phyloP scores from a whole-genome alignment of 495 filamentous ascomycete species.

The Penicilliopsis zonata region DNA sequence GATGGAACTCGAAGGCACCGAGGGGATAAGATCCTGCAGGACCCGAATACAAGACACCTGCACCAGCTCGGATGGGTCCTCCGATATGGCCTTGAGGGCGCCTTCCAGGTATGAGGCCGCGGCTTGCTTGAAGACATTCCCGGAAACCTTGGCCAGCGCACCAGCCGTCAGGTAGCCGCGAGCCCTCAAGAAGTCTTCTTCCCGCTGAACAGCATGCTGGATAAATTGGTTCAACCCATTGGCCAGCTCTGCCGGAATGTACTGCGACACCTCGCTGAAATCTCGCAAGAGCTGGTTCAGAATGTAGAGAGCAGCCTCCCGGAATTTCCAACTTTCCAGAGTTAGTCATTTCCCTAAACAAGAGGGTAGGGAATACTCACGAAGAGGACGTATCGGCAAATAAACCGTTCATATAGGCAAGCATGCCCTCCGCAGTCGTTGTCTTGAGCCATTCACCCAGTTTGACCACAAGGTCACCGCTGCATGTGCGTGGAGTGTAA shows the following conservation, averaged over 20 bases:
- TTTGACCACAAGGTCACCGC: constrained; percentile 83
- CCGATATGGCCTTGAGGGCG: constrained; percentile 60
- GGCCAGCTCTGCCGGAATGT: constrained; percentile 52
- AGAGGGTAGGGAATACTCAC: constrained; percentile 28
- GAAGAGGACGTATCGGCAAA: constrained; percentile 41
- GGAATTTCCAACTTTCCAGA: constrained; percentile 41
- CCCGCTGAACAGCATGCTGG: constrained; percentile 60
- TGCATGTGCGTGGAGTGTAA: constrained; percentile 85
- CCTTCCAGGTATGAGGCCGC: constrained; percentile 56
- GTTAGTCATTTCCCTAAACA: constrained; percentile 13
- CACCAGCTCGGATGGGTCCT: constrained; percentile 72
- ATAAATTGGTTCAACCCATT: constrained; percentile 65
- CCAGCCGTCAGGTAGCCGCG: constrained; percentile 79
- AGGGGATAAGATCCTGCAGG: constrained; percentile 67
- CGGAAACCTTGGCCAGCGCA: constrained; percentile 48
- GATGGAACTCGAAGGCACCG: constrained; percentile 38
- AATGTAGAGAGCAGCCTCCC: constrained; percentile 74
- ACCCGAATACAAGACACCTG: constrained; percentile 86
- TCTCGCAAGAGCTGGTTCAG: constrained; percentile 72
- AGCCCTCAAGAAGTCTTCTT: constrained; percentile 60
- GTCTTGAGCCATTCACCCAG: constrained; percentile 78
- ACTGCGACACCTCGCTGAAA: constrained; percentile 59
- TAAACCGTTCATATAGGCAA: constrained; percentile 56
- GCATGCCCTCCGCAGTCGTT: constrained; percentile 58
- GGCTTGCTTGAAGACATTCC: constrained; percentile 39